A percentile compares a stretch with the other conserved stretches of the same genome.
These are phyloP conservation scores for Coniochaeta pulveracea DNA, from an alignment of 2,329 filamentous ascomycete species.

Conservation along the genomic window DNA sequence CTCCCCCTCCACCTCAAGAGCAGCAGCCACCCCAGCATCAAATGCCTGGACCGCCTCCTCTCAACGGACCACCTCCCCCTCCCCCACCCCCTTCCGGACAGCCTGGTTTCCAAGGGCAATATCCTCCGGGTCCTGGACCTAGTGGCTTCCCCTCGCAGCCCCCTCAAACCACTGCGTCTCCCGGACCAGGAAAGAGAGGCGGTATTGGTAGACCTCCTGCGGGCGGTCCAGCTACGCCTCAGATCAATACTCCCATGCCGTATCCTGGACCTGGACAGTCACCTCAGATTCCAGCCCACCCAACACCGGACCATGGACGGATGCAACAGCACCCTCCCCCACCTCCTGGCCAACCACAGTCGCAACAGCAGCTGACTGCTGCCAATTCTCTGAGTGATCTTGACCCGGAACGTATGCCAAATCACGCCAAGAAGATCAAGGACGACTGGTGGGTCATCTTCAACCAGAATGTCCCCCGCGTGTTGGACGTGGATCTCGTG, in stretches of 20 bases:
- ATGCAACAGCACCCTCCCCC: constrained; percentile 23
- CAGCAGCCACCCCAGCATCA: constrained; percentile 42
- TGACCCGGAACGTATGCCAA: constrained; percentile 73
- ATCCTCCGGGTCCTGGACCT: constrained; percentile 43
- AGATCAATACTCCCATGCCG: constrained; percentile 78
- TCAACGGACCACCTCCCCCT: constrained; percentile 45
- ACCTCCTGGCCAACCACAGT: constrained; percentile 30
- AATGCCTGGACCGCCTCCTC: constrained; percentile 65
- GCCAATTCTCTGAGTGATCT: constrained; percentile 71
- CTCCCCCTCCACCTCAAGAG: constrained; percentile 54
- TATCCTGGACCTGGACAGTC: constrained; percentile 77
- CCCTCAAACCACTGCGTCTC: constrained; percentile 75
- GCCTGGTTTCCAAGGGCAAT: constrained; percentile 62
- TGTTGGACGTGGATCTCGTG: constrained; percentile 85
- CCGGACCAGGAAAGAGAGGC: constrained; percentile 67
- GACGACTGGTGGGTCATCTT: constrained; percentile 95
- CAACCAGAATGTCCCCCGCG: constrained; percentile 81
- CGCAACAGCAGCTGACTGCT: too few species aligned
- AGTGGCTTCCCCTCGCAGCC: constrained; percentile 73
- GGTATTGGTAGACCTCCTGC: constrained; percentile 55
- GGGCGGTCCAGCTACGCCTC: constrained; percentile 71
- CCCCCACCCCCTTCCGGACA: constrained; percentile 51
- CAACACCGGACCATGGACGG: constrained; percentile 57
- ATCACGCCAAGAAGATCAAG: constrained; percentile 79
- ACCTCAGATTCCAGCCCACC: constrained; percentile 71